Evolutionary conservation across 2,329 filamentous ascomycete species (phyloP).

Genomic region (Venturia aucupariae): DNA sequence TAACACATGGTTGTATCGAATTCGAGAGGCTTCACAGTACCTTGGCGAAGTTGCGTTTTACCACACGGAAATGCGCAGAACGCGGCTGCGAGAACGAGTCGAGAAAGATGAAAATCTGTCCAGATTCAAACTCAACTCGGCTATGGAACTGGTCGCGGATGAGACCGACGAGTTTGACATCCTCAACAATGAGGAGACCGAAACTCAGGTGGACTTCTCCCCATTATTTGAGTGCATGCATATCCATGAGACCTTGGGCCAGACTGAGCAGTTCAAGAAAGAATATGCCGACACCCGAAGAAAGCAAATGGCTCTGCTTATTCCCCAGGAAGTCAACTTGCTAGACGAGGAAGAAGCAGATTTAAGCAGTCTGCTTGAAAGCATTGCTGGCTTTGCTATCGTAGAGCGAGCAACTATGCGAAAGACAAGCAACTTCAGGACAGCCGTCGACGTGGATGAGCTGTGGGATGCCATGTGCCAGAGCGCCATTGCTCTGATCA

Average conservation of each 20-base stretch:
- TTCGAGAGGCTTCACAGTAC: slow-evolving; percentile 92
- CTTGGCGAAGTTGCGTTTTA: slow-evolving; percentile 94
- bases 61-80: slow-evolving; percentile 80
- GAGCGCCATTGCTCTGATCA: slow-evolving; percentile 71
- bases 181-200: slow-evolving; percentile 71
- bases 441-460: slow-evolving; percentile 82
- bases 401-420: slow-evolving; percentile 92
- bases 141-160: slow-evolving; percentile 90
- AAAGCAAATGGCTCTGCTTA: slow-evolving; percentile 81
- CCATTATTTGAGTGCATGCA: slow-evolving; percentile 92
- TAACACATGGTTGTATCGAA: slow-evolving; percentile 92
- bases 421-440: slow-evolving; percentile 72
- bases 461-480: slow-evolving; percentile 98
- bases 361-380: slow-evolving; percentile 83
- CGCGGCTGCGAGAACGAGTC: slow-evolving; percentile 71
- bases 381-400: slow-evolving; percentile 92
- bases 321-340: slow-evolving; percentile 68
- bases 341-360: slow-evolving; percentile 74
- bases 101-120: slow-evolving; percentile 65
- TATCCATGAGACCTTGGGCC: slow-evolving; percentile 89
- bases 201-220: slow-evolving; percentile 87
- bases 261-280: slow-evolving; percentile 79
- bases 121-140: slow-evolving; percentile 87
- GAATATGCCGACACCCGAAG: slow-evolving; percentile 90
- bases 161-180: slow-evolving; percentile 95